Percentiles rank a stretch among this genome's conserved stretches.
Evolutionary conservation across 306 rosid genomes (phyloP).

Genomic region (Lathyrus tuberosus): DNA sequence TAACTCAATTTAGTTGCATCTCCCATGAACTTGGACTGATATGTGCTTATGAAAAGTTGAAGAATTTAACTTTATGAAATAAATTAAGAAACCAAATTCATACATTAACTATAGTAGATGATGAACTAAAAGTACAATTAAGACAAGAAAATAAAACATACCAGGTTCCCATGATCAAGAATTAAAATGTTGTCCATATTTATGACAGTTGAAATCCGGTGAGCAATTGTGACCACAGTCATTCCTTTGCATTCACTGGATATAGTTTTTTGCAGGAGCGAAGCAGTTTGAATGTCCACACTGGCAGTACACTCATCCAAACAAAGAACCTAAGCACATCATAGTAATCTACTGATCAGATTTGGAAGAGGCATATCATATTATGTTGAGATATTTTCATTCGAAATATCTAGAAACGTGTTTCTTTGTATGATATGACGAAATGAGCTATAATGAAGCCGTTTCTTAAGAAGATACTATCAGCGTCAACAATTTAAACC

Average conservation of each 20-base stretch:
- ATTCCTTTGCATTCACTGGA: conserved; percentile 77
- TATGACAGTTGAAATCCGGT: conserved; percentile 84
- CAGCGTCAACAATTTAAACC: not conserved
- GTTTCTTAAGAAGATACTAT: too few species aligned
- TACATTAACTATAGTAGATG: not conserved
- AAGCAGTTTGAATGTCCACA: conserved; percentile 85
- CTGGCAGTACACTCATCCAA: conserved; percentile 98
- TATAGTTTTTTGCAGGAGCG: conserved; percentile 72
- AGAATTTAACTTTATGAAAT: too few species aligned
- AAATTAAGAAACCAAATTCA: not conserved
- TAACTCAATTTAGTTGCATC: not conserved
- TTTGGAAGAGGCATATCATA: conserved; percentile 4
- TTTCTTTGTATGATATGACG: not conserved
- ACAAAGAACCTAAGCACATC: conserved; percentile 70
- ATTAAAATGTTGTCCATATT: conserved; percentile 77
- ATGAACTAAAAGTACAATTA: conserved; percentile 1
- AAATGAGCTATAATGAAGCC: not conserved
- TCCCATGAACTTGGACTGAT: not conserved
- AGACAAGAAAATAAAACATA: conserved; percentile 41
- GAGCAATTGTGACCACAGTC: conserved; percentile 92
- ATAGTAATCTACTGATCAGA: conserved; percentile 23
- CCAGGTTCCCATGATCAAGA: conserved; percentile 88
- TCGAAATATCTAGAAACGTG: conserved; percentile 23
- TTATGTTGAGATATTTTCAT: conserved; percentile 22
- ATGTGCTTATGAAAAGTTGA: too few species aligned